These are phyloP conservation scores for Martiniozyma asiatica DNA, from an alignment of 1,139 yeast genomes.

Conservation along the genomic window DNA sequence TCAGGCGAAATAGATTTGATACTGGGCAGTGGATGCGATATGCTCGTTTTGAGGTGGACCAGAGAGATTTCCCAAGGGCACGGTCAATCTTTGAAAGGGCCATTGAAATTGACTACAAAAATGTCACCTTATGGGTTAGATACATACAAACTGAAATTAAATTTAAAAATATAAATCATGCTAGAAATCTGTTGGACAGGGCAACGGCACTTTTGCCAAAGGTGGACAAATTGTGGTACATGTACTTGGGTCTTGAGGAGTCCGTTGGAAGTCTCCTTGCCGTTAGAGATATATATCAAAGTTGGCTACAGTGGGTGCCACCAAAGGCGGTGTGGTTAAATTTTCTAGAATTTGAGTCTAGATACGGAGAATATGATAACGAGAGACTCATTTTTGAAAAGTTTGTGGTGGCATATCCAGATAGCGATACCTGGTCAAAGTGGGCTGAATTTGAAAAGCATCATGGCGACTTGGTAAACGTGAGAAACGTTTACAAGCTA, in stretches of 20 bases:
- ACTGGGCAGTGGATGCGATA: constrained; percentile 87
- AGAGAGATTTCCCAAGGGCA: constrained; percentile 63
- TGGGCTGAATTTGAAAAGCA: constrained; percentile 53
- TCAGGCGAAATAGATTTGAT: constrained; percentile 71
- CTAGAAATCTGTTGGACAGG: constrained; percentile 71
- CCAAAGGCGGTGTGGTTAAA: constrained; percentile 68
- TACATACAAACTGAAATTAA: constrained; percentile 73
- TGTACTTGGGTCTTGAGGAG: constrained; percentile 76
- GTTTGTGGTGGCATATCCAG: constrained; percentile 43
- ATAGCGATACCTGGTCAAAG: constrained; percentile 48
- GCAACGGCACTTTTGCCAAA: constrained; percentile 67
- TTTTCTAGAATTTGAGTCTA: constrained; percentile 56
- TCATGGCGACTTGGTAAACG: constrained; percentile 33
- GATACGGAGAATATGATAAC: constrained; percentile 49
- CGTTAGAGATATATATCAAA: constrained; percentile 41
- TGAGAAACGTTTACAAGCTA: constrained; percentile 55
- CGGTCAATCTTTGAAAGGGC: constrained; percentile 87
- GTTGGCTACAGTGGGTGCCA: constrained; percentile 44
- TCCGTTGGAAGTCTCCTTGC: constrained; percentile 23
- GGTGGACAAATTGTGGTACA: constrained; percentile 78
- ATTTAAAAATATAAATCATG: constrained; percentile 70
- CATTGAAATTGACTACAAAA: constrained; percentile 47
- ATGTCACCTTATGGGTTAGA: constrained; percentile 77
- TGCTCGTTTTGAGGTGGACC: constrained; percentile 78
- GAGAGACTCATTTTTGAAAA: constrained; percentile 47